A percentile compares a stretch with the other conserved stretches of the same genome.
Evolutionary conservation across 345 rosid species (phyloP).

Genomic region (Iberis pinnata): DNA sequence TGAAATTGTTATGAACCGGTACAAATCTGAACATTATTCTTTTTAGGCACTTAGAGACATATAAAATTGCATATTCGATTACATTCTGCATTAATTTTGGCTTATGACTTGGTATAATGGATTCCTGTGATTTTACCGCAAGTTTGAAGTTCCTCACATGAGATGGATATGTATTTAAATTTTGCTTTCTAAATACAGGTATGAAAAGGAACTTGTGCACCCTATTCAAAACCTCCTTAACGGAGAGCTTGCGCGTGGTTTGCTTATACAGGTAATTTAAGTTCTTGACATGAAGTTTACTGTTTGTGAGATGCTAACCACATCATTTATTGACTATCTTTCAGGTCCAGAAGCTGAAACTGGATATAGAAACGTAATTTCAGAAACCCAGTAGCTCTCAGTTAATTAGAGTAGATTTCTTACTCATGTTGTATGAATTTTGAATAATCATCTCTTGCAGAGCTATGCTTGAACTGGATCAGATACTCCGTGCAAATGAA

Average conservation of each 20-base stretch:
- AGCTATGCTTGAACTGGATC: conserved; percentile 96
- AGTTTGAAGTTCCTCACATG: neutral
- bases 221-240: conserved; percentile 80
- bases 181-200: conserved; percentile 41
- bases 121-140: conserved; percentile 13
- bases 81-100: neutral
- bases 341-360: conserved; percentile 95
- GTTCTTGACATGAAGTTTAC: conserved; percentile 12
- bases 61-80: neutral
- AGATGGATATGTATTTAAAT: neutral
- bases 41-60: conserved; percentile 16
- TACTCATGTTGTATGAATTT: conserved; percentile 11
- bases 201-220: conserved; percentile 75
- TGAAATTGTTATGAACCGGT: conserved; percentile 88
- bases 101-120: neutral
- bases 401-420: conserved; percentile 4
- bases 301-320: conserved; percentile 17
- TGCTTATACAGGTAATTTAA: conserved; percentile 79
- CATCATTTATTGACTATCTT: conserved; percentile 20
- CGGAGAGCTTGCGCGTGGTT: conserved; percentile 95
- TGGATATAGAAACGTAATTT: conserved; percentile 90
- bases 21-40: conserved; percentile 17
- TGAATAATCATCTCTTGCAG: conserved; percentile 36
- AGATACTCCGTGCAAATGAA: conserved; percentile 92
- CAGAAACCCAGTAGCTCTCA: conserved; percentile 19